A percentile compares a stretch with the other conserved stretches of the same genome.
phyloP scores from a whole-genome alignment of 169 alveolate species.

The Plasmodium fragile region DNA sequence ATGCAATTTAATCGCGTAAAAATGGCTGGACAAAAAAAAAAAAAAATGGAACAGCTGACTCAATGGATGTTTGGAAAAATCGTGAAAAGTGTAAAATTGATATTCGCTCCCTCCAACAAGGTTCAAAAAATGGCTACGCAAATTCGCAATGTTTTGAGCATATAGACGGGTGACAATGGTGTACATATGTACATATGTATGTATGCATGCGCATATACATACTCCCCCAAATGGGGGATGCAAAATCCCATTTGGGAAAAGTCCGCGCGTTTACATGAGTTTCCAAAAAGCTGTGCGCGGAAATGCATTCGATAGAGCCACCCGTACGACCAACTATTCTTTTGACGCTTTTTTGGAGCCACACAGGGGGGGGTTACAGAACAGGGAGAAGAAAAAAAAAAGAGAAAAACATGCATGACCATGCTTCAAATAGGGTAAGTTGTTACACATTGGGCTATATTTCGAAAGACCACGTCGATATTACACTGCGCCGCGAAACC shows the following conservation, averaged over 20 bases:
- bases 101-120: background rate
- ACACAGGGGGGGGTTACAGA: background rate
- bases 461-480: background rate
- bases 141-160: background rate
- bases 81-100: background rate
- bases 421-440: background rate
- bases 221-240: background rate
- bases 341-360: background rate
- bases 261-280: background rate
- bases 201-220: background rate
- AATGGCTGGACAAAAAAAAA: slow-evolving; percentile 16
- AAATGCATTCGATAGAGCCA: background rate
- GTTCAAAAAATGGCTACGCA: background rate
- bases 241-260: background rate
- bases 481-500: background rate
- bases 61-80: background rate
- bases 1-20: background rate
- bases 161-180: background rate
- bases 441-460: background rate
- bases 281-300: background rate
- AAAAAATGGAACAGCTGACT: background rate
- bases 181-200: background rate
- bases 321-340: background rate
- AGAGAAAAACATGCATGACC: background rate
- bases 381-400: background rate